Evolutionary conservation across 2,329 filamentous ascomycete genomes (phyloP), one percentile per base, ranked within the genome.

Genomic region (Aureobasidium sp.): DNA sequence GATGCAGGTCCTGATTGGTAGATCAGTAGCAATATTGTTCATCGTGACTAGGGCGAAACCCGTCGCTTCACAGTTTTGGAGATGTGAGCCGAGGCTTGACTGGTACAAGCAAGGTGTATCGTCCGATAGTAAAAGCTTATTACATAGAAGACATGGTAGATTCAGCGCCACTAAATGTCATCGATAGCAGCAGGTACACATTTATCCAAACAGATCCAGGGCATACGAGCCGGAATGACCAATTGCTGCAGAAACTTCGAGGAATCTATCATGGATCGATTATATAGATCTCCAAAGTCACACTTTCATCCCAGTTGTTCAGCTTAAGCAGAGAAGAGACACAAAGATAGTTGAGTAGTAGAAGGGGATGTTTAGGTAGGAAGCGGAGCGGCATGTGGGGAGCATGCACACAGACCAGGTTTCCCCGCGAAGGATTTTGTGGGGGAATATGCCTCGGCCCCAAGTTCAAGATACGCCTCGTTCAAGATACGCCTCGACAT

Each of bases 1-100:
- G 55, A 37, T 39, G 55, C 24, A 27, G 20, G 26, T 39, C 24
- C 10, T 59, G 55, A 59, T 59, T 59, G 55, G 55, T 27, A 24
- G 41, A 59, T 47, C 13, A 37, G 26, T 26, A 48, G 15, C 24
- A n/a, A 48, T 34, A 24, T 24, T 17, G 39, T 44, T 37, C 15
- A 55, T 24, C n/a, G 27, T 32, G 34, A 12, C 17, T 37, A 43
- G 37, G 39, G 26, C n/a, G 37, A 29, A 34, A 32, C 1, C 43
- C 43, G 55, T 48, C 48, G 32, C 12, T 26, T 12, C n/a, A 12
- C 9, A 57, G 8, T 34, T n/a, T 57, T 20, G 7, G 24, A 34
- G 26, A 26, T 24, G 17, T 20, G 29, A 48, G 55, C 55, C 55
- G 55, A 59, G 55, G 55, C 55, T 37, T 39, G 29, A 27, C 1